Evolutionary conservation across 1,284 basidiomycete species (phyloP), one percentile per base, ranked within the genome.

Genomic region (Filobasidium uniguttulatum): DNA sequence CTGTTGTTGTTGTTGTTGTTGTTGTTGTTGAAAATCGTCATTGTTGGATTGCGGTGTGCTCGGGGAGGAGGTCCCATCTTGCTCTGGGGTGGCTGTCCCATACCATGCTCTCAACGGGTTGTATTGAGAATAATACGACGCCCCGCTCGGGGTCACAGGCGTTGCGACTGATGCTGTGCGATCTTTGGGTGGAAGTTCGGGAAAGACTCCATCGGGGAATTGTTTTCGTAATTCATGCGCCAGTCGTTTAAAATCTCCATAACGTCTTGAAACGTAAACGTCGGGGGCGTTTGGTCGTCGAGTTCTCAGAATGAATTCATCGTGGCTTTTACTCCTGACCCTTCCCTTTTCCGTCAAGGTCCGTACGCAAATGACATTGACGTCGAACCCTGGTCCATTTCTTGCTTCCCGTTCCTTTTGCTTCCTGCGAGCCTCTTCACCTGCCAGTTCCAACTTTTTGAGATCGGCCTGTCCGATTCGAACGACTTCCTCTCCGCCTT

Each of bases 291-390:
- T 76, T 3, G 79, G 75, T 29, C 87, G 75, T 12, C 82, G 77
- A 0, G 93, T 98, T 26, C 87, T 79, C 31, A 98, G 81, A 60
- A 98, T 80, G 65, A 98, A 98, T 73, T 97, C 93, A 69, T 94
- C 89, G 65, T 94, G 90, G 17, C 74, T 77, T 58, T 81, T 78
- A 62, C 79, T 87, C 52, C 90, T 74, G 54, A 96, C 77, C 30
- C 85, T 77, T 9, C 85, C 83, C 69, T 81, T 88, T 65, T 87
- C 83, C 3, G 78, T 69, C 3, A 90, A 79, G 0, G 80, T 78
- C 52, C 87, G 76, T 5, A 96, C 83, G 43, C 83, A 81, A 30
- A 94, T 77, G 43, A 96, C 77, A 64, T 96, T 94, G 55, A 96
- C 81, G 52, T 89, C 83, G 57, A 96, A 93, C 1, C 71, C 46